These are phyloP conservation scores for Wickerhamomyces bovis DNA, from an alignment of 805 yeast genomes.

Conservation along the genomic window DNA sequence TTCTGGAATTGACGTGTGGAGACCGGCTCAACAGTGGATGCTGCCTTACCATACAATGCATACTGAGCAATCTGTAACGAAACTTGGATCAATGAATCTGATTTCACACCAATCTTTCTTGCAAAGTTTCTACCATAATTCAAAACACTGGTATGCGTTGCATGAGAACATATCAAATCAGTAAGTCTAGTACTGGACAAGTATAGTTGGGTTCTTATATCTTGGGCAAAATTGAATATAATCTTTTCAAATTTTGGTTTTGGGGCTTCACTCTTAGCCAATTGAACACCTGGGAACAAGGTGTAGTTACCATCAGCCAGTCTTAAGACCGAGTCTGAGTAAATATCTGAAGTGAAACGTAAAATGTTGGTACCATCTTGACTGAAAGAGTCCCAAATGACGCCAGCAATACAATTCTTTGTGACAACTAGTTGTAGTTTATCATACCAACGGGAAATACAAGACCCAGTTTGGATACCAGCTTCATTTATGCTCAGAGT, in stretches of 20 bases:
- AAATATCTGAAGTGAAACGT: conserved; percentile 82
- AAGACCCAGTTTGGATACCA: conserved; percentile 88
- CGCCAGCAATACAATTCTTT: conserved; percentile 80
- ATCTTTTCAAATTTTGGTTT: conserved; percentile 24
- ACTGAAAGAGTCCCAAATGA: conserved; percentile 86
- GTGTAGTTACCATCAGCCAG: conserved; percentile 65
- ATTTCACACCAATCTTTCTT: conserved; percentile 72
- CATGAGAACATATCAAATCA: conserved; percentile 73
- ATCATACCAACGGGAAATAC: conserved; percentile 93
- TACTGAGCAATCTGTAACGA: conserved; percentile 88
- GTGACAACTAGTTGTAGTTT: conserved; percentile 77
- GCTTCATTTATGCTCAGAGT: conserved; percentile 57
- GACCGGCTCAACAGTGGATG: conserved; percentile 87
- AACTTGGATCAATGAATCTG: conserved; percentile 88
- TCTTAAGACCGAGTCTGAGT: conserved; percentile 81
- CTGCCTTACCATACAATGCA: conserved; percentile 84
- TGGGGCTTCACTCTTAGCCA: conserved; percentile 6
- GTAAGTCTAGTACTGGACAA: conserved; percentile 86
- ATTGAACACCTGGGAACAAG: conserved; percentile 32
- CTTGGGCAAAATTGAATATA: conserved; percentile 32
- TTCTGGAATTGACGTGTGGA: conserved; percentile 64
- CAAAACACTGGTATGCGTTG: conserved; percentile 69
- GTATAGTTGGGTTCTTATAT: conserved; percentile 43
- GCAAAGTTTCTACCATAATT: conserved; percentile 76
- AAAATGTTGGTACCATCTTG: conserved; percentile 91